These are phyloP conservation scores for Luffa aegyptiaca DNA, from an alignment of 306 rosid genomes.

Conservation along the genomic window DNA sequence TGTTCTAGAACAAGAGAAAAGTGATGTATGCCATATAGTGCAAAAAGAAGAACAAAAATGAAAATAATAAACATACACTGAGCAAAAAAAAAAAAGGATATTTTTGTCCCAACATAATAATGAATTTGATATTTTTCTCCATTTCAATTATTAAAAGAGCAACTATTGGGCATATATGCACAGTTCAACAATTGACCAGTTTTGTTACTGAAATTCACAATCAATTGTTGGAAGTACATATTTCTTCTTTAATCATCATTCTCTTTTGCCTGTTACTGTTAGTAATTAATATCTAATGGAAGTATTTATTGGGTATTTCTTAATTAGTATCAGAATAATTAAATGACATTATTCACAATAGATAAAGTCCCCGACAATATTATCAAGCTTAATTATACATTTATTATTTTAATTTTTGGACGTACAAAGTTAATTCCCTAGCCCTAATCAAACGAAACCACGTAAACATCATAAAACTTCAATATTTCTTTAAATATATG, in stretches of 20 bases:
- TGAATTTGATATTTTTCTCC: neutral
- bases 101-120: constrained; percentile 9
- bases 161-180: neutral
- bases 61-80: neutral
- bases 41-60: neutral
- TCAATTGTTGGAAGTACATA: neutral
- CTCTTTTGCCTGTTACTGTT: neutral
- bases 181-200: neutral
- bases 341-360: neutral
- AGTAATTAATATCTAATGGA: neutral
- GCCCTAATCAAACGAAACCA: neutral
- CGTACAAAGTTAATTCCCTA: neutral
- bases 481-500: too few relatives aligned
- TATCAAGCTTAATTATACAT: neutral
- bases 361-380: neutral
- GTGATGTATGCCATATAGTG: neutral
- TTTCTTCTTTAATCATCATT: neutral
- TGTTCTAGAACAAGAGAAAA: neutral
- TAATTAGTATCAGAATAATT: neutral
- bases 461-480: neutral
- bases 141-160: neutral
- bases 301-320: neutral
- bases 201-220: neutral
- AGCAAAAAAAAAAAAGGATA: neutral
- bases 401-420: neutral